These are phyloP conservation scores for Sonneratia caseolaris DNA, from an alignment of 345 rosid genomes.

Conservation along the genomic window DNA sequence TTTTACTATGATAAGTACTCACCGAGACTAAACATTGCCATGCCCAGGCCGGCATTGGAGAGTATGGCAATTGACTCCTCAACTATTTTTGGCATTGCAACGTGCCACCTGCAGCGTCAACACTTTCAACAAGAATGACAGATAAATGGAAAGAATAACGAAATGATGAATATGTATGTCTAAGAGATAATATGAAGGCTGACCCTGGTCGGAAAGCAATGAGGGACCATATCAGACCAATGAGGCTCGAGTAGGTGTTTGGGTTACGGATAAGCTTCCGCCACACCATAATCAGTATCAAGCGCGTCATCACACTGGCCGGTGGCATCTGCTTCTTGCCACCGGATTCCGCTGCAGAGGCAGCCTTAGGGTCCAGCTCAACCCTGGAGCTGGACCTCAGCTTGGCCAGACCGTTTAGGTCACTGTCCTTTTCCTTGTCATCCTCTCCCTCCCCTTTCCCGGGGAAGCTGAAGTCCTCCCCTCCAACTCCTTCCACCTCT, in stretches of 20 bases:
- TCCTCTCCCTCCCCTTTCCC: constrained; percentile 36
- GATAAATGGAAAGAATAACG: too few species aligned
- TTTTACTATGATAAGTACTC: constrained; percentile 12
- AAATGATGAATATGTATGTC: too few species aligned
- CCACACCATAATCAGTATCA: constrained; percentile 97
- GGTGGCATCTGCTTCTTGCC: constrained; percentile 66
- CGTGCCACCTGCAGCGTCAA: constrained; percentile 58
- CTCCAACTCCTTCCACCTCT: constrained; percentile 40
- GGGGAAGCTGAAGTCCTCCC: constrained; percentile 42
- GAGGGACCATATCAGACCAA: constrained; percentile 87
- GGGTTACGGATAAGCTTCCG: constrained; percentile 91
- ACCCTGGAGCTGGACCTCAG: constrained; percentile 50
- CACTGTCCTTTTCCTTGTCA: constrained; percentile 33
- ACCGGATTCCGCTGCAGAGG: constrained; percentile 12
- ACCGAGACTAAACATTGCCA: constrained; percentile 99
- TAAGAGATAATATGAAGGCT: background rate
- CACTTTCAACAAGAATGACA: background rate
- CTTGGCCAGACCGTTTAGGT: constrained; percentile 38
- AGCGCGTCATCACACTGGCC: constrained; percentile 87
- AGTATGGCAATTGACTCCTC: constrained; percentile 78
- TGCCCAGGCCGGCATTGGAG: constrained; percentile 98
- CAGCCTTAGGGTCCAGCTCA: constrained; percentile 29
- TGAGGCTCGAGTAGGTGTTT: constrained; percentile 90
- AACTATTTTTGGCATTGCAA: constrained; percentile 78
- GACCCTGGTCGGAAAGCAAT: constrained; percentile 62